Evolutionary conservation across 768 basidiomycete species (phyloP).

Genomic region (Amanita jacksonii): DNA sequence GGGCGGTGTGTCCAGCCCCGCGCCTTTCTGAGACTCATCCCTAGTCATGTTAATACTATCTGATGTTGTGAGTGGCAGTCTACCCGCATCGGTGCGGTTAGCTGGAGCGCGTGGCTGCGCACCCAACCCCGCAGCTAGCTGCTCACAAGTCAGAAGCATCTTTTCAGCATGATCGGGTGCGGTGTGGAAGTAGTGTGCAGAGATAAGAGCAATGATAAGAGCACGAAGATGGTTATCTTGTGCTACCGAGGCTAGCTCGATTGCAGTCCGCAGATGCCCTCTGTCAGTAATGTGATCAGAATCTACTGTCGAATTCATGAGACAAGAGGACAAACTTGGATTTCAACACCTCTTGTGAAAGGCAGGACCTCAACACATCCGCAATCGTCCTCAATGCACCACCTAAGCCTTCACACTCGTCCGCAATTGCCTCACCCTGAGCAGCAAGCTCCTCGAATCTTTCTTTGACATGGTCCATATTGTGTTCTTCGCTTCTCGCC

Average conservation of each 20-base stretch:
- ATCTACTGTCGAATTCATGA: background rate
- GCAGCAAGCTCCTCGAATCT: conserved; percentile 23
- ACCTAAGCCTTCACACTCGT: conserved; percentile 40
- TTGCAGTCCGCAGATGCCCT: conserved; percentile 47
- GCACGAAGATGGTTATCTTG: conserved; percentile 71
- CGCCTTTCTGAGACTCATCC: background rate
- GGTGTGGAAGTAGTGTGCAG: conserved; percentile 65
- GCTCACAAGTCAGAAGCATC: conserved; percentile 59
- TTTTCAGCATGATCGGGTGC: conserved; percentile 56
- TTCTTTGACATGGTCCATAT: background rate
- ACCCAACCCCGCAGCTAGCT: conserved; percentile 63
- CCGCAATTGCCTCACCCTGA: conserved; percentile 28
- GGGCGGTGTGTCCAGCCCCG: background rate
- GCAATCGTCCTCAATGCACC: conserved; percentile 48
- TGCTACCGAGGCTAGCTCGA: conserved; percentile 45
- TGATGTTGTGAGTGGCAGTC: conserved; percentile 5
- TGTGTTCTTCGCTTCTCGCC: background rate
- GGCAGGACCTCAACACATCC: conserved; percentile 42
- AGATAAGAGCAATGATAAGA: conserved; percentile 54
- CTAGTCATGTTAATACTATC: conserved; percentile 10
- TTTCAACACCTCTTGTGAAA: conserved; percentile 44
- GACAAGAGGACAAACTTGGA: conserved; percentile 42
- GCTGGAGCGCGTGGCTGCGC: conserved; percentile 24
- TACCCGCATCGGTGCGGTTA: background rate
- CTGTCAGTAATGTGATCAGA: conserved; percentile 21